Base-by-base conservation (phyloP, 345 rosid genomes). In the Gossypium rotundifolium region DNA sequence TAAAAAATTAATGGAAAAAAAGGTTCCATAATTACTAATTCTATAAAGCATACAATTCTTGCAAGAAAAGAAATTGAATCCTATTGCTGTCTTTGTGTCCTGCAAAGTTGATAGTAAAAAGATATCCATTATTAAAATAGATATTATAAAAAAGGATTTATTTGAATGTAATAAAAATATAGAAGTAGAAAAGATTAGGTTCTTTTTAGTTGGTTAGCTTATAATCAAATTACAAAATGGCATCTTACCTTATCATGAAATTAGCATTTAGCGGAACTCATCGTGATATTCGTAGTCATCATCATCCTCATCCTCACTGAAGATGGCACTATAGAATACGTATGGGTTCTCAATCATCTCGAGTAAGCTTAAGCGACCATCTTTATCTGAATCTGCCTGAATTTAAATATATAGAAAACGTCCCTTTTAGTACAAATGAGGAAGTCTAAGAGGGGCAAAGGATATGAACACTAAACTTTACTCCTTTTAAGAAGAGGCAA, bases 301-400 rank as follows among this genome's bases (percentile, higher is more conserved):
- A 20, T 59, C 64, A 11, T 58, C 33, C 5, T 96, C 98, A 7
- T 91, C 94, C 1, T 88, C 94, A 4, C 66, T 90, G 81, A 96
- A 93, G 42, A 93, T 86, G 54, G 98, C 97, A 83, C 93, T 91
- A 75, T 93, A 96, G 79, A 96, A 96, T 71, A 91, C 99, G n/a
- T 90, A 93, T 3, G 99, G 98, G 78, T 88, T 90, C 66, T 91
- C 97, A 49, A 90, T 87, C 97, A 91, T 93, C 89, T 96, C 99
- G 16, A 61, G 44, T 82, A 96, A 78, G 66, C 93, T 84, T 54
- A 96, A 84, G 13, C 79, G 88, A 22, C 97, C 91, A 81, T 96
- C 97, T 83, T 96, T 90, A 77, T 96, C 85, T 33, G 85, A 70
- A 81, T 96, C 99, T 13, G 97, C 98, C 98, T 96, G 93, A 74